These are phyloP conservation scores for Colletotrichum neosansevieriae DNA, from an alignment of 2,329 filamentous ascomycete species.

Conservation along the genomic window DNA sequence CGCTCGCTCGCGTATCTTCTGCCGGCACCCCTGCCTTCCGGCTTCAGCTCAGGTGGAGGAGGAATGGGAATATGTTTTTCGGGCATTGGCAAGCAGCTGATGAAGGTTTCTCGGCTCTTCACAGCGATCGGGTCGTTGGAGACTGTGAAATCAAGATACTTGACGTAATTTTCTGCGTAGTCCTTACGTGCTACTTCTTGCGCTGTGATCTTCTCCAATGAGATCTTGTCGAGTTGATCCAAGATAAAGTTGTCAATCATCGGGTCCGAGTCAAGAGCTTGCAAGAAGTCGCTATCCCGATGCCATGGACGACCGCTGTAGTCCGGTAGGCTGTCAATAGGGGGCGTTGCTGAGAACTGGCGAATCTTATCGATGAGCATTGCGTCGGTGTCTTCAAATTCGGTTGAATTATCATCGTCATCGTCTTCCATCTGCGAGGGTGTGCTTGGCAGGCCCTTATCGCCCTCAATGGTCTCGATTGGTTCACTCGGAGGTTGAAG, in stretches of 20 bases:
- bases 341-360: slow-evolving; percentile 66
- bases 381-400: slow-evolving; percentile 66
- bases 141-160: slow-evolving; percentile 67
- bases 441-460: slow-evolving; percentile 53
- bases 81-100: slow-evolving; percentile 37
- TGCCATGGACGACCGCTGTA: slow-evolving; percentile 61
- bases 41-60: slow-evolving; percentile 63
- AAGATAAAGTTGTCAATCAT: slow-evolving; percentile 60
- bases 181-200: slow-evolving; percentile 54
- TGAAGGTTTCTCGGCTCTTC: slow-evolving; percentile 67
- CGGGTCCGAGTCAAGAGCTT: slow-evolving; percentile 55
- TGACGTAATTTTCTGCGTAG: slow-evolving; percentile 62
- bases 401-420: slow-evolving; percentile 66
- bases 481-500: slow-evolving; percentile 35
- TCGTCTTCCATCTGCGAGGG: slow-evolving; percentile 61
- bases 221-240: slow-evolving; percentile 57
- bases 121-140: slow-evolving; percentile 67
- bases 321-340: slow-evolving; percentile 65
- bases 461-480: slow-evolving; percentile 44
- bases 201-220: slow-evolving; percentile 50
- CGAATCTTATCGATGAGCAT: slow-evolving; percentile 63
- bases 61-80: slow-evolving; percentile 36
- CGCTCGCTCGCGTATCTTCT: slow-evolving; percentile 77
- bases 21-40: slow-evolving; percentile 66
- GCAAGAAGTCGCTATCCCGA: slow-evolving; percentile 59